Conservation (phyloP, 345 rosid species). For the Litchi chinensis region DNA sequence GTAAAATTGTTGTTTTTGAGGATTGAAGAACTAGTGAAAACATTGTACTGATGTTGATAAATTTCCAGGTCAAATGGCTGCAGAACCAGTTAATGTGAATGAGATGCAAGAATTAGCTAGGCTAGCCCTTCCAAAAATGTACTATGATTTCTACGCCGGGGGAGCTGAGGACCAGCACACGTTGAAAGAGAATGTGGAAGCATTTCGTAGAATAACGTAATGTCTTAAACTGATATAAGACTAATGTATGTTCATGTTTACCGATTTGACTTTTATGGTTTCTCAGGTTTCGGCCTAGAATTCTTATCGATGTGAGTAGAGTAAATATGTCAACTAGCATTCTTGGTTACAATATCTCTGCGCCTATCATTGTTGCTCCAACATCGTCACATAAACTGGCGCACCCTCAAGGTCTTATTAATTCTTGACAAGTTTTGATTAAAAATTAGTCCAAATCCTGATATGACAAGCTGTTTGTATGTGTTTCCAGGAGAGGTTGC, state of each 20-base stretch:
- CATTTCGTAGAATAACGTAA: conserved; percentile 67
- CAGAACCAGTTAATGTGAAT: conserved; percentile 61
- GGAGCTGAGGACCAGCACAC: conserved; percentile 86
- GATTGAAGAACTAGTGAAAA: background rate
- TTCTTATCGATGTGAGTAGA: conserved; percentile 74
- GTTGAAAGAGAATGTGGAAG: conserved; percentile 62
- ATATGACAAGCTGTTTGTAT: conserved; percentile 22
- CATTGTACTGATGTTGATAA: conserved; percentile 1
- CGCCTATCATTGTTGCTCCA: conserved; percentile 81
- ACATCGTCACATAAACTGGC: conserved; percentile 69
- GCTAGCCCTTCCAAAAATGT: conserved; percentile 78
- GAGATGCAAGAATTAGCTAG: conserved; percentile 81
- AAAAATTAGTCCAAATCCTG: background rate
- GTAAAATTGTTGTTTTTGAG: background rate
- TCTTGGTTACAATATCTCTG: conserved; percentile 60
- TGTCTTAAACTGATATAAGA: background rate
- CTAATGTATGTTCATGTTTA: background rate
- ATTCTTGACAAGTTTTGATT: background rate
- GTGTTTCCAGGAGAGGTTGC: conserved; percentile 71
- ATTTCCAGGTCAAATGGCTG: conserved; percentile 45
- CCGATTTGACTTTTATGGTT: conserved; percentile 6
- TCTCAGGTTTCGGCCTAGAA: conserved; percentile 71
- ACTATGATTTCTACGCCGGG: conserved; percentile 65
- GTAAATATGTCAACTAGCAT: conserved; percentile 53
- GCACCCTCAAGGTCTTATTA: conserved; percentile 62